These are phyloP conservation scores for Clonostachys solani DNA, from an alignment of 2,329 filamentous ascomycete genomes.

Conservation along the genomic window DNA sequence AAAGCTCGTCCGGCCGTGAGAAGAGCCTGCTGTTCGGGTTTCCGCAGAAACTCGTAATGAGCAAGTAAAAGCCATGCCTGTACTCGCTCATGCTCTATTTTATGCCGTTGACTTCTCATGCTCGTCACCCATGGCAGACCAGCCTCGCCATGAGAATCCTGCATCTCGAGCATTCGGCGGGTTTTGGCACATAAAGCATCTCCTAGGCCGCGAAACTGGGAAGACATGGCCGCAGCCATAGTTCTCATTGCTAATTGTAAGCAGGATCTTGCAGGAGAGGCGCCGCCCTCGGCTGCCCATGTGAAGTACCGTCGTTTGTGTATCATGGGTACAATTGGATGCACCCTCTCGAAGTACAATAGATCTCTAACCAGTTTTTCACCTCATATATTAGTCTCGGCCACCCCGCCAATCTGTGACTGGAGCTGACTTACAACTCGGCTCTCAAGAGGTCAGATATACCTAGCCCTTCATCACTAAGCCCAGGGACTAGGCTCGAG, in stretches of 20 bases:
- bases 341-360: slow-evolving; percentile 12
- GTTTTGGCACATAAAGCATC: neutral
- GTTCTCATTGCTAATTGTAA: neutral
- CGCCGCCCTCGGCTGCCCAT: neutral
- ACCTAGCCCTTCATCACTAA: too few relatives aligned
- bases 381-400: too few relatives aligned
- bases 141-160: too few relatives aligned
- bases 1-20: slow-evolving; percentile 1
- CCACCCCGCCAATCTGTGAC: too few relatives aligned
- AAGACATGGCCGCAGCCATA: slow-evolving; percentile 1
- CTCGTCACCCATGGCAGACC: too few relatives aligned
- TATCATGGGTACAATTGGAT: slow-evolving; percentile 2
- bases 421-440: too few relatives aligned
- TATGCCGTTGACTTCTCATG: too few relatives aligned
- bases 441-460: too few relatives aligned
- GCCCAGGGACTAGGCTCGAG: too few relatives aligned
- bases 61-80: slow-evolving; percentile 1
- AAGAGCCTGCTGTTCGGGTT: neutral
- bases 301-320: slow-evolving; percentile 1
- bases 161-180: neutral
- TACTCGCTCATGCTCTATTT: neutral
- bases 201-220: neutral
- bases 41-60: slow-evolving; percentile 1
- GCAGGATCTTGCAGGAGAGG: neutral
- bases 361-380: slow-evolving; percentile 15